These are phyloP conservation scores for Vigna nakashimae DNA, from an alignment of 306 rosid species.

Conservation along the genomic window DNA sequence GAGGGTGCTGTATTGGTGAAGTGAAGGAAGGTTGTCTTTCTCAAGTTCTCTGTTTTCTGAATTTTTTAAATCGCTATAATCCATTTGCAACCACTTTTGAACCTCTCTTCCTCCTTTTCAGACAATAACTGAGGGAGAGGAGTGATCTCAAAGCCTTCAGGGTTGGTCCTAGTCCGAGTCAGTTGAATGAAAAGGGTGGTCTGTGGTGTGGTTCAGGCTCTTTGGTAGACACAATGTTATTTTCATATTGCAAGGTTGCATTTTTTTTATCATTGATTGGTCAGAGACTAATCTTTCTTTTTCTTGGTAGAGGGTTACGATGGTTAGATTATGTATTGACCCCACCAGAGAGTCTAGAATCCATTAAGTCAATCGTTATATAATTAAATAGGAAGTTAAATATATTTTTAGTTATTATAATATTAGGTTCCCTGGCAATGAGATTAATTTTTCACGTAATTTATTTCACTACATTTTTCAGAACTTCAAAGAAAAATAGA, in stretches of 20 bases:
- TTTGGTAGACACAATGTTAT: constrained; percentile 44
- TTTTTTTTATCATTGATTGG: constrained; percentile 6
- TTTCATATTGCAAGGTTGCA: constrained; percentile 39
- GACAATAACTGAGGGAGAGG: constrained; percentile 42
- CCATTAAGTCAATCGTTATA: neutral
- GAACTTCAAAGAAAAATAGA: too few relatives aligned
- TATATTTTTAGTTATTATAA: too few relatives aligned
- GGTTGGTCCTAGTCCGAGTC: constrained; percentile 59
- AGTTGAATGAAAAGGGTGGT: constrained; percentile 54
- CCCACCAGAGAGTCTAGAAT: constrained; percentile 7
- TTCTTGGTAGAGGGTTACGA: neutral
- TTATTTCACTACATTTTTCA: too few relatives aligned
- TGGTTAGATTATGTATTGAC: neutral
- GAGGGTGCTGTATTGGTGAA: constrained; percentile 48
- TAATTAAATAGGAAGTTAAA: neutral
- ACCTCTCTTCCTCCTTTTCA: constrained; percentile 14
- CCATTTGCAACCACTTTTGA: constrained; percentile 53
- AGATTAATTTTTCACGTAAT: too few relatives aligned
- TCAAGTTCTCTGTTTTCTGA: constrained; percentile 41
- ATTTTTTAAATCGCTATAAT: constrained; percentile 26
- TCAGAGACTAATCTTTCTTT: neutral
- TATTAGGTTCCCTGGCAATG: too few relatives aligned
- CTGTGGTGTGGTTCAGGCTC: constrained; percentile 36
- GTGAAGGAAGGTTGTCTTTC: constrained; percentile 55
- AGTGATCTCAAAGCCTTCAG: constrained; percentile 72